These are phyloP conservation scores for Erigeron canadensis DNA, from an alignment of 129 eudicot genomes.

Conservation along the genomic window DNA sequence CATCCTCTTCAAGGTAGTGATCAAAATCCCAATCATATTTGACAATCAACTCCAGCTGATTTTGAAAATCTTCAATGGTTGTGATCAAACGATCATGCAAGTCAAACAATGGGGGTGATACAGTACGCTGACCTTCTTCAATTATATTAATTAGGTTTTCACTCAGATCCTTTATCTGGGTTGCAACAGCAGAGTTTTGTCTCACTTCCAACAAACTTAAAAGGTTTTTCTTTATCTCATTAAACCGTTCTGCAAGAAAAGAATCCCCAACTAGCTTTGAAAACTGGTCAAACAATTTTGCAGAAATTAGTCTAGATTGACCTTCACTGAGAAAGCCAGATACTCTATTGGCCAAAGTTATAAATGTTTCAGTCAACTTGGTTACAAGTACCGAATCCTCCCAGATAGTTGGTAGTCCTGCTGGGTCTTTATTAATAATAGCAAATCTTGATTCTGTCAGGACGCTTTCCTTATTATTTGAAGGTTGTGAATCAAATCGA, in stretches of 20 bases:
- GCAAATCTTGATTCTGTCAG: conserved; percentile 29
- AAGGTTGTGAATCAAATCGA: conserved; percentile 32
- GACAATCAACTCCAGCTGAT: conserved; percentile 77
- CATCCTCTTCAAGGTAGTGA: conserved; percentile 88
- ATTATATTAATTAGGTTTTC: conserved; percentile 65
- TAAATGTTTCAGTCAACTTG: conserved; percentile 63
- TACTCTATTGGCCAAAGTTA: conserved; percentile 60
- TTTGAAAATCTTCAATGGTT: conserved; percentile 86
- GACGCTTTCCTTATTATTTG: conserved; percentile 22
- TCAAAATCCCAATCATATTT: conserved; percentile 98
- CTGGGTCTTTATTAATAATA: conserved; percentile 38
- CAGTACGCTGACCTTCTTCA: conserved; percentile 84
- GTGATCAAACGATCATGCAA: conserved; percentile 71
- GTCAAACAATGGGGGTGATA: conserved; percentile 74
- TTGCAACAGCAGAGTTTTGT: conserved; percentile 60
- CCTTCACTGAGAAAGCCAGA: conserved; percentile 91
- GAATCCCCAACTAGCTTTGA: conserved; percentile 63
- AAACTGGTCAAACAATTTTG: conserved; percentile 75
- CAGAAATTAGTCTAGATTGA: conserved; percentile 65
- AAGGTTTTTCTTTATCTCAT: conserved; percentile 59
- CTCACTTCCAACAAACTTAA: conserved; percentile 60
- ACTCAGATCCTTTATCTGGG: conserved; percentile 70
- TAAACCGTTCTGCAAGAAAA: conserved; percentile 58
- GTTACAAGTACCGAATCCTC: conserved; percentile 76
- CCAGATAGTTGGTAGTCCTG: conserved; percentile 46